Evolutionary conservation across 2,329 filamentous ascomycete species (phyloP).

Genomic region (Aspergillaceae sp.): DNA sequence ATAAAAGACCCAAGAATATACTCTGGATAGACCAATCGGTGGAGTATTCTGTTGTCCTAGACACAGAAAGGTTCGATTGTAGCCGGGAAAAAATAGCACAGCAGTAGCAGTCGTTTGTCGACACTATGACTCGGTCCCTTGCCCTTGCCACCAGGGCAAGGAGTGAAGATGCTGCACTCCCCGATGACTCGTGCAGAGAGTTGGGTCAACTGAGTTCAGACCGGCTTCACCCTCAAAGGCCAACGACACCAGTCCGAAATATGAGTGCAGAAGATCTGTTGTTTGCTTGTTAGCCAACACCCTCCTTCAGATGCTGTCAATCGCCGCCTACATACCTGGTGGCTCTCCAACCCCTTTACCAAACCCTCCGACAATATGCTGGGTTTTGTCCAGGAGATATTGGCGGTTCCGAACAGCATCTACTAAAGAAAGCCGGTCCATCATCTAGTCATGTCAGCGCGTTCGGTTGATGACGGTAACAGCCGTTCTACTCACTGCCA

Average conservation of each 20-base stretch:
- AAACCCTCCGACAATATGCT: constrained; percentile 78
- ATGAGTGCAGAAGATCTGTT: constrained; percentile 74
- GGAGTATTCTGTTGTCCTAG: too few species aligned
- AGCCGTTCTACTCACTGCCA: constrained; percentile 30
- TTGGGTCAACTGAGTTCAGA: constrained; percentile 63
- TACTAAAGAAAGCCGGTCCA: constrained; percentile 51
- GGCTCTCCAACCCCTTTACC: constrained; percentile 60
- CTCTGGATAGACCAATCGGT: too few species aligned
- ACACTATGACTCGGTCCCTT: neutral
- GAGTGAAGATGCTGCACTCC: constrained; percentile 33
- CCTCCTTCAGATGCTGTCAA: too few species aligned
- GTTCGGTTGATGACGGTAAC: too few species aligned
- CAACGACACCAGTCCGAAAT: constrained; percentile 74
- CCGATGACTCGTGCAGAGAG: constrained; percentile 61
- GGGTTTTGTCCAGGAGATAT: constrained; percentile 77
- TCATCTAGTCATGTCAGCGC: constrained; percentile 40
- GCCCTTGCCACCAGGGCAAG: constrained; percentile 31
- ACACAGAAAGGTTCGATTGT: too few species aligned
- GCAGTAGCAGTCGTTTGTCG: too few species aligned
- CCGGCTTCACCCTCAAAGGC: constrained; percentile 62
- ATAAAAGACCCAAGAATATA: too few species aligned
- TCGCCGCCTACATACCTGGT: constrained; percentile 45
- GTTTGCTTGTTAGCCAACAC: constrained; percentile 21
- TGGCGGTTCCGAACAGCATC: constrained; percentile 54
- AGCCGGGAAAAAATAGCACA: too few species aligned